Evolutionary conservation across 805 yeast species (phyloP).

Genomic region (Suhomyces vadensis): DNA sequence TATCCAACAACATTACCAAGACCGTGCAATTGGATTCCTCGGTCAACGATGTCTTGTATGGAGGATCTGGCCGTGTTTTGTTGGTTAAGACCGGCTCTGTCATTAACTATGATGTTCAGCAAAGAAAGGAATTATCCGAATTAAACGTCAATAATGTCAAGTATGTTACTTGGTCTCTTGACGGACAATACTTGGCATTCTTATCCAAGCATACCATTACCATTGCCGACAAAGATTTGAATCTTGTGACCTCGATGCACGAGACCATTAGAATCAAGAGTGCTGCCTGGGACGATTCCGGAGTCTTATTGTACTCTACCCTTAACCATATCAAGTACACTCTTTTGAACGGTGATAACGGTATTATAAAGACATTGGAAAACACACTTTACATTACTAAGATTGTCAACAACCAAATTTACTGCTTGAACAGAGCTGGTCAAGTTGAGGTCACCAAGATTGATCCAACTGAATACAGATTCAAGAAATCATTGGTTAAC

Average conservation of each 20-base stretch:
- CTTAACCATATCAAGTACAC: conserved; percentile 94
- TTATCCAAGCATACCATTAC: conserved; percentile 91
- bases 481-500: conserved; percentile 88
- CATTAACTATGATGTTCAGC: conserved; percentile 88
- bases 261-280: conserved; percentile 96
- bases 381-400: conserved; percentile 80
- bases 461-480: conserved; percentile 96
- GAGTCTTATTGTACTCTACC: conserved; percentile 89
- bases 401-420: conserved; percentile 69
- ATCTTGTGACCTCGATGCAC: conserved; percentile 79
- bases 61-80: conserved; percentile 82
- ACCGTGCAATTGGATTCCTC: conserved; percentile 67
- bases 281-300: conserved; percentile 96
- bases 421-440: conserved; percentile 82
- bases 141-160: conserved; percentile 75
- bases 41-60: conserved; percentile 70
- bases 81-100: conserved; percentile 73
- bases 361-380: conserved; percentile 89
- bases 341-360: conserved; percentile 89
- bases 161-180: conserved; percentile 85
- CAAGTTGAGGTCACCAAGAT: conserved; percentile 74
- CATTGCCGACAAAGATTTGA: conserved; percentile 77
- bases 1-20: conserved; percentile 80
- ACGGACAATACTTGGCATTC: conserved; percentile 84
- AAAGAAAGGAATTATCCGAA: conserved; percentile 73